These are phyloP conservation scores for Lecanicillium sp. DNA, from an alignment of 2,329 filamentous ascomycete genomes.

Conservation along the genomic window DNA sequence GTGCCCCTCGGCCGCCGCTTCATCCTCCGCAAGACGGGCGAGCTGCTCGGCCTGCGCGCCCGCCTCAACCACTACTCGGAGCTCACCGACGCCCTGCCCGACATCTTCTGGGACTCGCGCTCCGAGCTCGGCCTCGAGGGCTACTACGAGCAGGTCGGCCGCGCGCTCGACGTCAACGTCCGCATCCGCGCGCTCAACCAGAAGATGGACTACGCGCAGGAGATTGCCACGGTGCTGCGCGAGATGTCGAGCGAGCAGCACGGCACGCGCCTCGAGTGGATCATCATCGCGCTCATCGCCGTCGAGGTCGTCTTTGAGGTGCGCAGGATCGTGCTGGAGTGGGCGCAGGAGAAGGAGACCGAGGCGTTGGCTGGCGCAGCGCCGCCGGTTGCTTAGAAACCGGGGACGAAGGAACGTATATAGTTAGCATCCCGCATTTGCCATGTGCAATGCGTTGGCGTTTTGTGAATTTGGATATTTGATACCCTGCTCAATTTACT, in stretches of 20 bases:
- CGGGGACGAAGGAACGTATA: not conserved
- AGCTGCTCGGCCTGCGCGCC: conserved; percentile 80
- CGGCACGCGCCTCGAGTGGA: conserved; percentile 82
- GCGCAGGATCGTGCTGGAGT: conserved; percentile 63
- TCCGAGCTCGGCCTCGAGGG: conserved; percentile 86
- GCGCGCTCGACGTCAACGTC: conserved; percentile 83
- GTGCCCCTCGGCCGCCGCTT: conserved; percentile 55
- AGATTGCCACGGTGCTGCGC: conserved; percentile 83
- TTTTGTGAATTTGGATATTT: too few relatives aligned
- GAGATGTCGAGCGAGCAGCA: conserved; percentile 89
- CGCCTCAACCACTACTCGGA: conserved; percentile 96
- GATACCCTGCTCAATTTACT: too few relatives aligned
- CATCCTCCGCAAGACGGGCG: conserved; percentile 88
- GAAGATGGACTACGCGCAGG: conserved; percentile 96
- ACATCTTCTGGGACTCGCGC: conserved; percentile 92
- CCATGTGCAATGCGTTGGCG: not conserved
- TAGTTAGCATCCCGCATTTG: not conserved
- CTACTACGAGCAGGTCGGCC: conserved; percentile 91
- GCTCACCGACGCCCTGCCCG: conserved; percentile 87
- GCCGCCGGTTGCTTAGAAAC: not conserved
- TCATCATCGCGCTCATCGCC: conserved; percentile 88
- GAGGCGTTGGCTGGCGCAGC: not conserved
- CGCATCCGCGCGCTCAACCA: conserved; percentile 89
- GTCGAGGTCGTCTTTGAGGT: conserved; percentile 90
- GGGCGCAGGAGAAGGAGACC: conserved; percentile 32